phyloP scores from a whole-genome alignment of 768 basidiomycete species.

The Pisolithus marmoratus region DNA sequence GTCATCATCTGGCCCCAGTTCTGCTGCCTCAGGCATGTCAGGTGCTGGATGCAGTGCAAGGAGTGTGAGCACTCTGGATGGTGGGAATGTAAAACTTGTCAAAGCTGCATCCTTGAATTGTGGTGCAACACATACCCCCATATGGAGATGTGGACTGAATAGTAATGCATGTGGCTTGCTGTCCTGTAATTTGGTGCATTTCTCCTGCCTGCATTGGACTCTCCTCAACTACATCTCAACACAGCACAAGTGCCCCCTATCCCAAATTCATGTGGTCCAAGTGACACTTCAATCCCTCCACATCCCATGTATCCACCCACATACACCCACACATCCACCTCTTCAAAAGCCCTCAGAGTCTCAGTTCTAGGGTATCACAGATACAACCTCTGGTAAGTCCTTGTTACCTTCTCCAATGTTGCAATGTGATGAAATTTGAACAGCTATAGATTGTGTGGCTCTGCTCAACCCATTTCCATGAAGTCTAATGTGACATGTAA shows the following conservation, averaged over 20 bases:
- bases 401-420: neutral
- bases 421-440: constrained; percentile 7
- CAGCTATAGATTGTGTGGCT: constrained; percentile 78
- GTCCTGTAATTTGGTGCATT: constrained; percentile 76
- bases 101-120: constrained; percentile 88
- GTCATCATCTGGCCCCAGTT: constrained; percentile 51
- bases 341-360: too few relatives aligned
- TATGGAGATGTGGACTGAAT: constrained; percentile 83
- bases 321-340: too few relatives aligned
- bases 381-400: constrained; percentile 70
- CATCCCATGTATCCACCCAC: constrained; percentile 9
- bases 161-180: constrained; percentile 87
- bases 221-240: neutral
- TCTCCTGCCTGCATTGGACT: neutral
- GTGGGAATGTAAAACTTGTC: constrained; percentile 33
- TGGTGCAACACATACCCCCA: constrained; percentile 82
- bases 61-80: too few relatives aligned
- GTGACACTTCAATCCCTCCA: constrained; percentile 20
- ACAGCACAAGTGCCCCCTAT: constrained; percentile 81
- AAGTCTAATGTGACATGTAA: constrained; percentile 88
- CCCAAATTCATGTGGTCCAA: constrained; percentile 85
- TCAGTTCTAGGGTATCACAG: constrained; percentile 28
- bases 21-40: constrained; percentile 51
- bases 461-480: constrained; percentile 84
- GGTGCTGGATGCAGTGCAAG: too few relatives aligned